Conservation (phyloP, 2,329 filamentous ascomycete genomes). For the Fusarium protoensiforme region DNA sequence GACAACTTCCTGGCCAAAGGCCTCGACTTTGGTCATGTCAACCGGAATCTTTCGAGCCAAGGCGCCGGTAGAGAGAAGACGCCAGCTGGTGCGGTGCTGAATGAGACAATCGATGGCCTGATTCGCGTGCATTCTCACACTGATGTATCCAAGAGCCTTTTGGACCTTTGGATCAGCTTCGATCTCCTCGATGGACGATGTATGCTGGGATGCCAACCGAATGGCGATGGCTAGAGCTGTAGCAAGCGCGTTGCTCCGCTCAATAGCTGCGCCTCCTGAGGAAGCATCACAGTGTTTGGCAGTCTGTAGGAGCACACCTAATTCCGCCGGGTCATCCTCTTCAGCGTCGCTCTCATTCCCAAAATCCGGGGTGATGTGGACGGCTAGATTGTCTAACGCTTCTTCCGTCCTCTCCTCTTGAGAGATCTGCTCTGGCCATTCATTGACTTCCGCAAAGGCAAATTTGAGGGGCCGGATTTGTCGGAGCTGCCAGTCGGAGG, state of each 20-base stretch:
- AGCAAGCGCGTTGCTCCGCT: not conserved
- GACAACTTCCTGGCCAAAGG: constrained; percentile 3
- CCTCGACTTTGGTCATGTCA: constrained; percentile 13
- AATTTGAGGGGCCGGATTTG: constrained; percentile 12
- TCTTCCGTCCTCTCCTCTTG: not conserved
- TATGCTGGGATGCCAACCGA: constrained; percentile 10
- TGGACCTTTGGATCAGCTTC: constrained; percentile 18
- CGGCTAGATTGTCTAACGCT: not conserved
- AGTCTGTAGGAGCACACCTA: not conserved
- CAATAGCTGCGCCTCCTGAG: not conserved
- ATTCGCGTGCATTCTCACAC: constrained; percentile 1
- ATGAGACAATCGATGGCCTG: not conserved
- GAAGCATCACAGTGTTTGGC: not conserved
- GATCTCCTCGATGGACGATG: constrained; percentile 8
- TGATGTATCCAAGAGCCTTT: constrained; percentile 4
- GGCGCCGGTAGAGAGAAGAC: constrained; percentile 16
- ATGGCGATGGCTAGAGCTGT: constrained; percentile 13
- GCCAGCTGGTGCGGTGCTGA: constrained; percentile 11
- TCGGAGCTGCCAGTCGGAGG: constrained; percentile 27
- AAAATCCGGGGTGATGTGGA: not conserved
- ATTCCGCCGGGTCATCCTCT: not conserved
- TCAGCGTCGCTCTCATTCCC: not conserved
- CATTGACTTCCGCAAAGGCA: constrained; percentile 23
- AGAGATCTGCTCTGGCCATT: constrained; percentile 30
- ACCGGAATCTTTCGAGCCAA: constrained; percentile 26